Evolutionary conservation across 169 alveolate genomes (phyloP), one percentile per base, ranked within the genome.

Genomic region (Blepharisma undulans): DNA sequence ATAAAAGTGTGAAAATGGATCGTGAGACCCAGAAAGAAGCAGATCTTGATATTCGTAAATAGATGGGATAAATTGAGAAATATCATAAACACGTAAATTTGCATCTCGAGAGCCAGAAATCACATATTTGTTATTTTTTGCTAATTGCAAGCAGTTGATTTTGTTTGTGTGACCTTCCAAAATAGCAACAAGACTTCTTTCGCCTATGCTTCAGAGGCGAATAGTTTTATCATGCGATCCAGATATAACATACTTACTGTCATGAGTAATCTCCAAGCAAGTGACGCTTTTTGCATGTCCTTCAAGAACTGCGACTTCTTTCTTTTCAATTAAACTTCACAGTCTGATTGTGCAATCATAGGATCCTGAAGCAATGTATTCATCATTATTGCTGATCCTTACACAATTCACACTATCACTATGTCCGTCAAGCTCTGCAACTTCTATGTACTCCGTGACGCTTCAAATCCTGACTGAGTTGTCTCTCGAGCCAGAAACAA

Each of bases 251-350:
- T 36, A 82, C 29, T 22, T n/a, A 19, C 89, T 59, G 36, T 34
- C 34, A 48, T 25, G 22, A 22, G 89, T 4, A 32, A 78, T 27
- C 34, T 29, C 60, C 29, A 86, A 29, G 27, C 84, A 60, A n/a
- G n/a, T 86, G 29, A 86, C 91, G 32, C 27, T 19, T 21, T 86
- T 85, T 30, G 91, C 12, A 72, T 86, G 91, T 19, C 71, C 84
- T 27, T 86, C 71, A 21, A 66, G 72, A 10, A 27, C 72, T 4
- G 29, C 72, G 10, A 86, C 22, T 66, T 21, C 27, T 32, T 33
- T 27, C 66, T 86, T 71, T 27, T 60, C 72, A n/a, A 19, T n/a
- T 21, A 27, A 30, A 22, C 72, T 36, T 29, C 81, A 86, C 10
- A 86, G 48, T 22, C 72, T 27, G 32, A 86, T 16, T 16, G 48